These are phyloP conservation scores for Globisporangium paddicum DNA, from an alignment of 352 stramenopile genomes.

Conservation along the genomic window DNA sequence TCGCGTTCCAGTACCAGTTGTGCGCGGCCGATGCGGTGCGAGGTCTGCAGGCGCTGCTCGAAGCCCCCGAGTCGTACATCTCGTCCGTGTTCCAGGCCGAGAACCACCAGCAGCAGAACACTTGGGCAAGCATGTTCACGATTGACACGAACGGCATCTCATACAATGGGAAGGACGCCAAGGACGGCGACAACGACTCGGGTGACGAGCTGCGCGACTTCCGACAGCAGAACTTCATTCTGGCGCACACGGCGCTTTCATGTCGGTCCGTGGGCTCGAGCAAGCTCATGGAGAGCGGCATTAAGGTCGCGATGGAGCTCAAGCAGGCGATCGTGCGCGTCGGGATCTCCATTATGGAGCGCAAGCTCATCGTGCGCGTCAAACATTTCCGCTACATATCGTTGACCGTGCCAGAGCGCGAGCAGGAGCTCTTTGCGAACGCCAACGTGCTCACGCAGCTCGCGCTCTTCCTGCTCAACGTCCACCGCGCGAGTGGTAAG, in stretches of 20 bases:
- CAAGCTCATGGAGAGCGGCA: conserved; percentile 88
- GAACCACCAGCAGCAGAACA: conserved; percentile 49
- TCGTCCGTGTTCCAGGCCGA: conserved; percentile 58
- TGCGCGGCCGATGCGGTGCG: conserved; percentile 95
- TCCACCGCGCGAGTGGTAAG: conserved; percentile 94
- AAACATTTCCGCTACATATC: conserved; percentile 98
- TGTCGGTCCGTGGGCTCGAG: conserved; percentile 66
- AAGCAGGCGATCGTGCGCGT: conserved; percentile 93
- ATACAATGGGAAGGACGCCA: conserved; percentile 2
- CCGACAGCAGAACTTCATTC: conserved; percentile 76
- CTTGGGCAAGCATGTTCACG: conserved; percentile 34
- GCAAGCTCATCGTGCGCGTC: conserved; percentile 91
- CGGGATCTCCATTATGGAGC: conserved; percentile 93
- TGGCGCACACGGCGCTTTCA: conserved; percentile 66
- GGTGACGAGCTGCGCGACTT: conserved; percentile 43
- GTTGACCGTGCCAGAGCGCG: conserved; percentile 79
- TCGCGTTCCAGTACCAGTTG: conserved; percentile 93
- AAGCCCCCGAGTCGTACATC: conserved; percentile 79
- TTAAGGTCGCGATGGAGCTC: conserved; percentile 94
- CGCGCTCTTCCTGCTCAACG: conserved; percentile 93
- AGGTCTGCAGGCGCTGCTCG: conserved; percentile 91
- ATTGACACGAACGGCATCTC: conserved; percentile 32
- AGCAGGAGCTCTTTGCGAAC: conserved; percentile 91
- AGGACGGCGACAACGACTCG: conserved; percentile 18
- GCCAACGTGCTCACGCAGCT: conserved; percentile 92